These are phyloP conservation scores for Pleurotus platypus DNA, from an alignment of 768 basidiomycete genomes.

Conservation along the genomic window DNA sequence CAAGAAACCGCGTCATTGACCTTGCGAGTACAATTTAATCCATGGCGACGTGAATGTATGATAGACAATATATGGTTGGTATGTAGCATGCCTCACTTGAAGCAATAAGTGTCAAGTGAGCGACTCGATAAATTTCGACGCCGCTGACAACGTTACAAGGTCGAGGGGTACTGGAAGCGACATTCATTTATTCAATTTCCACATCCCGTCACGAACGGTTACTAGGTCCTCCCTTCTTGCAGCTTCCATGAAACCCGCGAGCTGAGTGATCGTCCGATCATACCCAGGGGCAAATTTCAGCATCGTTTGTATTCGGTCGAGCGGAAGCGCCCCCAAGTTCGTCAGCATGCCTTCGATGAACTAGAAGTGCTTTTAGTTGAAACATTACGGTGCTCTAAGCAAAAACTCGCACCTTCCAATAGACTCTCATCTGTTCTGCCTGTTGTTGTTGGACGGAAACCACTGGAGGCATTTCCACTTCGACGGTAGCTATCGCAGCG, in stretches of 20 bases:
- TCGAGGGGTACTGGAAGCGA: constrained; percentile 10
- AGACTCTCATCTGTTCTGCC: constrained; percentile 81
- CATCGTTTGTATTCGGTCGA: constrained; percentile 88
- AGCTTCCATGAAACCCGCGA: constrained; percentile 76
- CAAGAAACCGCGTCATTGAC: too few relatives aligned
- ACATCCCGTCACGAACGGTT: constrained; percentile 63
- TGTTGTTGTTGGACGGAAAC: constrained; percentile 68
- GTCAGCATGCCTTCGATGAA: constrained; percentile 92
- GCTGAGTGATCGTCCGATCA: constrained; percentile 75
- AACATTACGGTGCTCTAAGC: not conserved
- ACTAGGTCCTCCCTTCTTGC: constrained; percentile 77
- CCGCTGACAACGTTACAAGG: not conserved
- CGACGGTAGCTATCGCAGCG: constrained; percentile 19
- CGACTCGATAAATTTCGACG: too few relatives aligned
- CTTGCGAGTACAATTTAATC: too few relatives aligned
- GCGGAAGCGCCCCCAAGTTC: constrained; percentile 70
- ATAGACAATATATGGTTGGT: too few relatives aligned
- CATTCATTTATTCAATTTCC: constrained; percentile 43
- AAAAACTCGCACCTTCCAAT: constrained; percentile 68
- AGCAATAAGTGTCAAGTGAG: too few relatives aligned
- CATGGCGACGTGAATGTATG: too few relatives aligned
- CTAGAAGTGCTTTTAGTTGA: constrained; percentile 28
- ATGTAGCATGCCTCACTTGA: too few relatives aligned
- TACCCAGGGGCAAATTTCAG: constrained; percentile 82
- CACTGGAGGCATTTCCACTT: constrained; percentile 43